These are phyloP conservation scores for Sporothrix pseudoabietina DNA, from an alignment of 2,329 filamentous ascomycete species.

Conservation along the genomic window DNA sequence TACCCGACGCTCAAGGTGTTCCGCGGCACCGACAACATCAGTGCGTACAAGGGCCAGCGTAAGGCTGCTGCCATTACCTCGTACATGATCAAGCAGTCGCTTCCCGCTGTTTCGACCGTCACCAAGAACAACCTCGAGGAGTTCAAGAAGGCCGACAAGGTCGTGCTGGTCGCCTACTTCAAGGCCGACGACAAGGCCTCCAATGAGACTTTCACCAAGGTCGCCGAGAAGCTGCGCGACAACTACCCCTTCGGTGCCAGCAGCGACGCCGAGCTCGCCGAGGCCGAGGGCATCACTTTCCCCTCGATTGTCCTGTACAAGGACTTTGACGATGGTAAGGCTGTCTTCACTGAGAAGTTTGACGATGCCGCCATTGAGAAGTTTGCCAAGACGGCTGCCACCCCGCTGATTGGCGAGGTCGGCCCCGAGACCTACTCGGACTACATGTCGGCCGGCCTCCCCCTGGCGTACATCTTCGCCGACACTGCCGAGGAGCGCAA, in stretches of 20 bases:
- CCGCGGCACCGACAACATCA: slow-evolving; percentile 80
- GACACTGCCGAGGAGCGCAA: slow-evolving; percentile 89
- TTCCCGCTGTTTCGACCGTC: slow-evolving; percentile 86
- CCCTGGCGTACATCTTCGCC: slow-evolving; percentile 96
- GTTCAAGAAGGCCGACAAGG: slow-evolving; percentile 98
- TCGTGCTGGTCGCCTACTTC: slow-evolving; percentile 90
- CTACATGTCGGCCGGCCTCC: slow-evolving; percentile 92
- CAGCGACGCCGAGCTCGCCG: slow-evolving; percentile 79
- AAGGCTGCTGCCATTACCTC: slow-evolving; percentile 77
- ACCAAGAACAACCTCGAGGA: slow-evolving; percentile 82
- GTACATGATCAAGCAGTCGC: slow-evolving; percentile 98
- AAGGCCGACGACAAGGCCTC: slow-evolving; percentile 77
- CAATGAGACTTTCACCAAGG: slow-evolving; percentile 77
- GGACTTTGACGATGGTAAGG: slow-evolving; percentile 95
- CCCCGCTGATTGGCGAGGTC: slow-evolving; percentile 90
- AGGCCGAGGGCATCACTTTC: slow-evolving; percentile 85
- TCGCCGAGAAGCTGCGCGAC: slow-evolving; percentile 78
- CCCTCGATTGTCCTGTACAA: slow-evolving; percentile 95
- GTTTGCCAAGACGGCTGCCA: slow-evolving; percentile 83
- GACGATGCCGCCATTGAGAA: slow-evolving; percentile 75
- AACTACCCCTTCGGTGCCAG: slow-evolving; percentile 89
- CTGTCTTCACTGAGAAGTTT: slow-evolving; percentile 78
- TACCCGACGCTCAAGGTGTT: slow-evolving; percentile 99
- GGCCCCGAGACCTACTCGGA: slow-evolving; percentile 93
- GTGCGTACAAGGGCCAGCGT: slow-evolving; percentile 83